Evolutionary conservation across 2,329 filamentous ascomycete species (phyloP).

Genomic region (Chaetomiaceae sp.): DNA sequence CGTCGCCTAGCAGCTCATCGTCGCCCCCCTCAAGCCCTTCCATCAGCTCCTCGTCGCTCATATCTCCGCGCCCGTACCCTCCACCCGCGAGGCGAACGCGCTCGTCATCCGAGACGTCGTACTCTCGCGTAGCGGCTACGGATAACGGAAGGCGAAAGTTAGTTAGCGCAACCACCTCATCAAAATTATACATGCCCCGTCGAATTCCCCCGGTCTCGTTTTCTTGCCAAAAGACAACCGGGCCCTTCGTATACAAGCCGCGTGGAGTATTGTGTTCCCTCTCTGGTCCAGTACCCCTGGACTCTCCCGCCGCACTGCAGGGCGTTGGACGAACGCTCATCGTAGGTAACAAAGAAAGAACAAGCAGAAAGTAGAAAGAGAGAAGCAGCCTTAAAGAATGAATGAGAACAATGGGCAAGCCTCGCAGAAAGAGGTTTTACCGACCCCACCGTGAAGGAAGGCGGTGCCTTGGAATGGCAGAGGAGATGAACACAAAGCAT

Average conservation of each 20-base stretch:
- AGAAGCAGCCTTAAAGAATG: not conserved
- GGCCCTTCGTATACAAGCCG: constrained; percentile 13
- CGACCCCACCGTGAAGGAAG: not conserved
- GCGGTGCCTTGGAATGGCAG: not conserved
- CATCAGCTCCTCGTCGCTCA: constrained; percentile 14
- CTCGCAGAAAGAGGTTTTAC: not conserved
- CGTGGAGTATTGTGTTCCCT: constrained; percentile 19
- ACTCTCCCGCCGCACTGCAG: constrained; percentile 4
- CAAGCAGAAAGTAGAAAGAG: not conserved
- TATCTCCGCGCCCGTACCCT: not conserved
- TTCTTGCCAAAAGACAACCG: constrained; percentile 25
- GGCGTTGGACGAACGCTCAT: constrained; percentile 1
- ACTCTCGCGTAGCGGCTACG: constrained; percentile 15
- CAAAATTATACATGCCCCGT: constrained; percentile 20
- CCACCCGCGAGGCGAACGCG: not conserved
- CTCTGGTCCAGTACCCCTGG: constrained; percentile 19
- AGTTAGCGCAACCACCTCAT: constrained; percentile 23
- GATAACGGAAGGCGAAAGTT: constrained; percentile 5
- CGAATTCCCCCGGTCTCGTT: constrained; percentile 22
- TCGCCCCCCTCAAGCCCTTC: constrained; percentile 11
- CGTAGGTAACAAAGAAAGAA: not conserved
- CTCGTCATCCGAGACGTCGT: constrained; percentile 20
- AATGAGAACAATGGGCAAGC: not conserved
- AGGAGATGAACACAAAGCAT: not conserved
- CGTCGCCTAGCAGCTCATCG: constrained; percentile 21